Evolutionary conservation across 352 stramenopile species (phyloP).

Genomic region (Phytophthora fragariae): DNA sequence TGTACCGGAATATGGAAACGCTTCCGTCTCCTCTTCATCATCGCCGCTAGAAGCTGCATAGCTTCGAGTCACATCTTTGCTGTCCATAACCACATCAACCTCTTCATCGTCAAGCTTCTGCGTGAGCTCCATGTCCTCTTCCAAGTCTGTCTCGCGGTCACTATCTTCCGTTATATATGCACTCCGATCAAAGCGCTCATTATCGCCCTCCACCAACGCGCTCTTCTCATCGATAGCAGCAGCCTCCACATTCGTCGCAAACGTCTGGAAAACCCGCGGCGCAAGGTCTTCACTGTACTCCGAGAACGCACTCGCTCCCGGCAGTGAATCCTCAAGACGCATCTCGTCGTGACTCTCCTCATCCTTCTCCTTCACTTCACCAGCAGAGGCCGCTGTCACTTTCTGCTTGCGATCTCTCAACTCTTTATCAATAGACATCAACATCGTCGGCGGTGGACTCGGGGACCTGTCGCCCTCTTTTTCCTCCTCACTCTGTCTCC

Average conservation of each 20-base stretch:
- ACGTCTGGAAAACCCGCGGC: conserved; percentile 24
- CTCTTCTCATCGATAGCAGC: conserved; percentile 3
- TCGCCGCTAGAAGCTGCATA: conserved; percentile 11
- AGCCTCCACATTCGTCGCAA: conserved; percentile 3
- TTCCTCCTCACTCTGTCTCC: not conserved
- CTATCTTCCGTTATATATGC: conserved; percentile 23
- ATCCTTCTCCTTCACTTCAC: not conserved
- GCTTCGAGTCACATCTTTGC: conserved; percentile 16
- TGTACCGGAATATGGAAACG: conserved; percentile 30
- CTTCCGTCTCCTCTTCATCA: conserved; percentile 33
- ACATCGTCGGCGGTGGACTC: conserved; percentile 34
- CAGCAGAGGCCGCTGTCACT: not conserved
- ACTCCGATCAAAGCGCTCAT: conserved; percentile 16
- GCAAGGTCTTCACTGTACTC: conserved; percentile 48
- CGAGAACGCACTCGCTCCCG: conserved; percentile 21
- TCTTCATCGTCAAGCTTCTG: conserved; percentile 55
- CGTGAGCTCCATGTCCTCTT: conserved; percentile 50
- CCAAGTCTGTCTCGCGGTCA: conserved; percentile 30
- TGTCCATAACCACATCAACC: conserved; percentile 19
- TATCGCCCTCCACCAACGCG: conserved; percentile 4
- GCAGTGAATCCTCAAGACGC: conserved; percentile 6
- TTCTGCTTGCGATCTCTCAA: conserved; percentile 31
- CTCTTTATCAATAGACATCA: conserved; percentile 37
- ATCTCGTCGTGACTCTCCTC: conserved; percentile 4
- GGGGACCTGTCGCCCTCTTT: not conserved